A percentile compares a stretch with the other conserved stretches of the same genome.
phyloP scores from a whole-genome alignment of 768 basidiomycete genomes.

The Sporobolomyces pararoseus region DNA sequence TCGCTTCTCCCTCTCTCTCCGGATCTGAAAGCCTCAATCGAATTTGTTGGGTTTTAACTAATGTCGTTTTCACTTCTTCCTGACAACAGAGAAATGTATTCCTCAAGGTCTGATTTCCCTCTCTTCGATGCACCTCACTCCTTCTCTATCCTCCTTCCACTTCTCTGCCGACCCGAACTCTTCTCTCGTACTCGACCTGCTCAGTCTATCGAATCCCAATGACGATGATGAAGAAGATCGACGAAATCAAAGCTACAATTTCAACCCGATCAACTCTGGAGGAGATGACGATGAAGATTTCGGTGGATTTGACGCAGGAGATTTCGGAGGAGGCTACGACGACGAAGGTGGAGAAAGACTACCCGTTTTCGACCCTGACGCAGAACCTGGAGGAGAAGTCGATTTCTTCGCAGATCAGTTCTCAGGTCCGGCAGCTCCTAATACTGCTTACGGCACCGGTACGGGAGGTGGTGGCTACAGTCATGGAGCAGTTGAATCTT shows the following conservation, averaged over 20 bases:
- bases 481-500: conserved; percentile 64
- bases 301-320: conserved; percentile 45
- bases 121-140: conserved; percentile 18
- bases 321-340: conserved; percentile 38
- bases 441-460: background rate
- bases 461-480: conserved; percentile 30
- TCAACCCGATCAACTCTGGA: background rate
- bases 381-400: conserved; percentile 29
- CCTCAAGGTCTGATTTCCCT: conserved; percentile 2
- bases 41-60: no score
- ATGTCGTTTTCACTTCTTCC: no score
- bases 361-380: conserved; percentile 50
- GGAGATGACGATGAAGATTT: conserved; percentile 54
- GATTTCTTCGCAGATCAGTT: conserved; percentile 36
- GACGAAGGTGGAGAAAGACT: conserved; percentile 49
- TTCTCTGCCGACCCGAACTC: conserved; percentile 26
- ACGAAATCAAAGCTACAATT: background rate
- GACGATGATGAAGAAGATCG: conserved; percentile 53
- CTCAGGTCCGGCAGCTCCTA: background rate
- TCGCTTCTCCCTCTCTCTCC: background rate
- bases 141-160: conserved; percentile 24
- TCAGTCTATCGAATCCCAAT: conserved; percentile 35
- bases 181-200: conserved; percentile 60
- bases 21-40: no score
- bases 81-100: conserved; percentile 27